Evolutionary conservation across 1,139 yeast species (phyloP).

Genomic region (Debaryomyces nepalensis): DNA sequence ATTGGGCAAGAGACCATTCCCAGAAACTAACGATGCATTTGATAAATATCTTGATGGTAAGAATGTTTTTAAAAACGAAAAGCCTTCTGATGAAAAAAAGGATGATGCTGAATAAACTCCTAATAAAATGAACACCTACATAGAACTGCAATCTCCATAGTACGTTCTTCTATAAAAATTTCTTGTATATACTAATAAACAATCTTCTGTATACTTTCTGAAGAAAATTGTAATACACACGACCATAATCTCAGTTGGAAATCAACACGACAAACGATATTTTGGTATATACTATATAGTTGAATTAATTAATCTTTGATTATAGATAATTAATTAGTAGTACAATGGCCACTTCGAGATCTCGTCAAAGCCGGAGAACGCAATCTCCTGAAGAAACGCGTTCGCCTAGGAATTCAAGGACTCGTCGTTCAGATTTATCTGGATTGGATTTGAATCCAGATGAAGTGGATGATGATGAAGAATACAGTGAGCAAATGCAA

Average conservation of each 20-base stretch:
- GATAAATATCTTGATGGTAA: conserved; percentile 71
- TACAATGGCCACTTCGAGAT: conserved; percentile 14
- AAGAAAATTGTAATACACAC: conserved; percentile 4
- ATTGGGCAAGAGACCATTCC: conserved; percentile 88
- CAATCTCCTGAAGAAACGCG: conserved; percentile 17
- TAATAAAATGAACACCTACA: not conserved
- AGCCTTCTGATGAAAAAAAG: conserved; percentile 29
- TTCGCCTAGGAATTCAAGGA: conserved; percentile 26
- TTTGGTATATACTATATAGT: not conserved
- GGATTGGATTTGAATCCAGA: conserved; percentile 36
- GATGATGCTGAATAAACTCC: conserved; percentile 21
- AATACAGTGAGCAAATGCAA: conserved; percentile 28
- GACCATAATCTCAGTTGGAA: conserved; percentile 1
- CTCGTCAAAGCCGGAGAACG: conserved; percentile 17
- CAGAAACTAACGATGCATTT: conserved; percentile 89
- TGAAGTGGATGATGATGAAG: conserved; percentile 30
- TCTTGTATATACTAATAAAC: conserved; percentile 10
- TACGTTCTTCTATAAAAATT: conserved; percentile 3
- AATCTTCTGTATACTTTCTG: not conserved
- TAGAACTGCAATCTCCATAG: conserved; percentile 3
- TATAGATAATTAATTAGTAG: not conserved
- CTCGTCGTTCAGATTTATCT: conserved; percentile 28
- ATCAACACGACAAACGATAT: conserved; percentile 1
- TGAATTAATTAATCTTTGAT: not conserved
- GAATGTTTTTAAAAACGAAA: conserved; percentile 40